Percentiles rank a stretch among this genome's conserved stretches.
Conservation (phyloP, 768 basidiomycete species). For the Daedaleopsis sinensis region DNA sequence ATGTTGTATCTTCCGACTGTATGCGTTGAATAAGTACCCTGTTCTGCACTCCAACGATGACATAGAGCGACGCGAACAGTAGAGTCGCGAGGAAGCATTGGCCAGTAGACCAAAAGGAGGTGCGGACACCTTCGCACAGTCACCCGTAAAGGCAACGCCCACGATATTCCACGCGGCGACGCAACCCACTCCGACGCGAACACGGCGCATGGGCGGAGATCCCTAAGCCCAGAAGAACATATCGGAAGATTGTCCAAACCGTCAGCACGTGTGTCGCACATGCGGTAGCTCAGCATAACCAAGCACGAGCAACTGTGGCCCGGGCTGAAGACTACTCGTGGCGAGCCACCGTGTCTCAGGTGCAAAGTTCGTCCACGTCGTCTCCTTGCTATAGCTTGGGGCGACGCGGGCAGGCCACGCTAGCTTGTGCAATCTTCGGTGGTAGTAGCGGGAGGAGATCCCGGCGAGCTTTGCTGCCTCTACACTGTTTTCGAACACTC, state of each 20-base stretch:
- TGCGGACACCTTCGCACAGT: not conserved
- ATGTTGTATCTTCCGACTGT: slow-evolving; percentile 75
- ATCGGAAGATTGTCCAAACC: not conserved
- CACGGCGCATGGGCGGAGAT: no score
- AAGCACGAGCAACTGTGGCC: not conserved
- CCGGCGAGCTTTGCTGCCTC: not conserved
- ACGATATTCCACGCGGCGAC: not conserved
- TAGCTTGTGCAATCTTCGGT: slow-evolving; percentile 5
- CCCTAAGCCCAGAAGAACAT: not conserved
- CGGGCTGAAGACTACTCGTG: not conserved
- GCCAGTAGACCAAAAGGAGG: no score
- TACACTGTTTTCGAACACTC: slow-evolving; percentile 30
- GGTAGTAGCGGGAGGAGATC: not conserved
- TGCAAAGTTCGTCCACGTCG: not conserved
- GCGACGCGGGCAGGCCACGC: not conserved
- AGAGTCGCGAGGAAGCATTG: not conserved
- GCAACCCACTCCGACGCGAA: no score
- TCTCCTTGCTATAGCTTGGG: not conserved
- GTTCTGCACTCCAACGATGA: not conserved
- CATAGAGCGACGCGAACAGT: not conserved
- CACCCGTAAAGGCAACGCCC: not conserved
- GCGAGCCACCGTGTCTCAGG: not conserved
- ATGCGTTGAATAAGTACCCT: slow-evolving; percentile 8
- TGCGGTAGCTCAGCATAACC: not conserved
- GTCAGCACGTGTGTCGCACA: not conserved